Conservation (phyloP, 371 early-diverging fungal species). For the Mucor mucedo region DNA sequence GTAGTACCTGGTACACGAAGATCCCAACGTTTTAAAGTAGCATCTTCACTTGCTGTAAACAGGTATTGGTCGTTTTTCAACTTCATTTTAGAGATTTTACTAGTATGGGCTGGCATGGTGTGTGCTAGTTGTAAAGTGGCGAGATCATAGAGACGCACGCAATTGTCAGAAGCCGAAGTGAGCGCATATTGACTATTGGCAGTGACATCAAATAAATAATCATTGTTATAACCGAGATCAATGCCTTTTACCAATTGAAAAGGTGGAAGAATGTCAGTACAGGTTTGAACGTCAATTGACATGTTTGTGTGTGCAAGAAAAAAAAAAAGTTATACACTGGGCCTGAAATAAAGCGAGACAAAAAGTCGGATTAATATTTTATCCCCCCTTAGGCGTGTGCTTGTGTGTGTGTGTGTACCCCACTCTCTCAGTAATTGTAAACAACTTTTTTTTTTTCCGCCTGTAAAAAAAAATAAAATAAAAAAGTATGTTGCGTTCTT, state of each 20-base stretch:
- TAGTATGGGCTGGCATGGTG: constrained; percentile 54
- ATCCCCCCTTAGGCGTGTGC: no score
- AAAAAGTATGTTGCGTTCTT: constrained; percentile 1
- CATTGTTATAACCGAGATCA: constrained; percentile 55
- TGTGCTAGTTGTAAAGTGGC: constrained; percentile 52
- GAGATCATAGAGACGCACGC: constrained; percentile 72
- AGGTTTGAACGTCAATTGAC: constrained; percentile 28
- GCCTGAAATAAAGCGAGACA: background rate
- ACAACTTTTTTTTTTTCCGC: background rate
- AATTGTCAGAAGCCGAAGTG: constrained; percentile 70
- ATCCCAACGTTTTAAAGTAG: constrained; percentile 74
- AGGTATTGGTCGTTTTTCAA: constrained; percentile 64
- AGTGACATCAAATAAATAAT: constrained; percentile 72
- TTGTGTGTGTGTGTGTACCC: no score
- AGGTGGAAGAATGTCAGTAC: constrained; percentile 38
- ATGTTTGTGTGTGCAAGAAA: constrained; percentile 2
- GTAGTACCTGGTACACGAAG: constrained; percentile 47
- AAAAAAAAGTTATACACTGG: background rate
- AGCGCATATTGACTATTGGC: constrained; percentile 60
- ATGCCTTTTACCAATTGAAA: constrained; percentile 44
- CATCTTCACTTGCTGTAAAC: constrained; percentile 69
- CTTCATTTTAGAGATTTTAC: constrained; percentile 66
- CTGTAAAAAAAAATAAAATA: no score
- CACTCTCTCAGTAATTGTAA: background rate
- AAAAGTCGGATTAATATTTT: background rate